Base-by-base conservation (phyloP, 2,329 filamentous ascomycete genomes). In the Orbilia blumenaviensis region DNA sequence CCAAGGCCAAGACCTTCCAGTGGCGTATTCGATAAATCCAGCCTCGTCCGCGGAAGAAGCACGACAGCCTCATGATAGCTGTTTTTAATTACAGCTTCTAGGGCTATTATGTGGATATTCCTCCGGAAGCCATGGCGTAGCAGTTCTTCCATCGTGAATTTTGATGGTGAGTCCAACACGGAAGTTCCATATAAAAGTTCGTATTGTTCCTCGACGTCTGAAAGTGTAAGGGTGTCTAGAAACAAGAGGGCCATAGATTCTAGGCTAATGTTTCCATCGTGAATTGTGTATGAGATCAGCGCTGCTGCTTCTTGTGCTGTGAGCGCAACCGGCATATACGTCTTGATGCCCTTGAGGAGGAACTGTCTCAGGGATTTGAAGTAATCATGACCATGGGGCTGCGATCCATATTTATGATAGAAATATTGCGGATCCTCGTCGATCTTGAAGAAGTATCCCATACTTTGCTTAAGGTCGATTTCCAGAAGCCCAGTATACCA, bases 401-500 rank as follows among this genome's bases (percentile, higher is more conserved):
- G 23, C 10, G 27, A 10, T 14, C 29, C 2, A 14, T 68, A 68
- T 29, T 68, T 68, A 6, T 9, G 1, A 8, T 25, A 18, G 10
- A 68, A 50, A 12, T 25, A 10, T 0, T 4, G 7, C 2, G 5
- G 8, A 10, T 68, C 64, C 0, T 9, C 2, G 2, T 44, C 29
- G 0, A 16, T 44, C 23, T 23, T 54, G 34, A 46, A 68, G n/a
- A 68, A 68, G 23, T 68, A 68, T 7, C 64, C 52, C 7, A 68
- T 1, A 16, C 6, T 32, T 23, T 14, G 10, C n/a, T 41, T 16
- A 0, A 21, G 7, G 7, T 50, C 32, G 14, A 68, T 34, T 41
- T 68, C 64, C 3, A 60, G 29, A n/a, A 48, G 44, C 1, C 38
- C 64, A 14, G 21, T 60, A 14, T 68, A 68, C 50, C 52, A 68